Percentiles rank a stretch among this genome's conserved stretches.
phyloP scores from a whole-genome alignment of 2,329 filamentous ascomycete genomes.

The Pestalotiopsis sp. region DNA sequence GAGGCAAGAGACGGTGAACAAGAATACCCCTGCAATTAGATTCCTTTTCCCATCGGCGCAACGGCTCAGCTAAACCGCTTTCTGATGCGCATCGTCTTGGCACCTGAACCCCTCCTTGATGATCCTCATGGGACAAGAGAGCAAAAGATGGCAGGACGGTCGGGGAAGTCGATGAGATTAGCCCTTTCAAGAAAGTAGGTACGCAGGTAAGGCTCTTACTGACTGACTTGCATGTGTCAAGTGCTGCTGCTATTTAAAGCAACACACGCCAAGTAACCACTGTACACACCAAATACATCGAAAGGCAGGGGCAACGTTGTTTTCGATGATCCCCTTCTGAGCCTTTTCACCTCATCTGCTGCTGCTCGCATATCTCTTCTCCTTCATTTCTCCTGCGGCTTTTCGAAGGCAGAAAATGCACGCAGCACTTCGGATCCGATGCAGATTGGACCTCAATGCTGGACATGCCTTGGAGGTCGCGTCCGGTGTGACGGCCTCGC shows the following conservation, averaged over 20 bases:
- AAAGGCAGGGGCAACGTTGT: no score
- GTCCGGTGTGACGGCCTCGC: constrained; percentile 15
- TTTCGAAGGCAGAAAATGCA: constrained; percentile 8
- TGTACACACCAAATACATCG: no score
- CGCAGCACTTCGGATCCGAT: constrained; percentile 12
- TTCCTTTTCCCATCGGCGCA: background rate
- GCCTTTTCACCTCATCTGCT: background rate
- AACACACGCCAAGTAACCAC: no score
- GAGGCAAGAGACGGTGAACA: background rate
- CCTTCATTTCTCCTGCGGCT: background rate
- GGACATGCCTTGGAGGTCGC: constrained; percentile 14
- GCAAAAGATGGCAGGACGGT: background rate
- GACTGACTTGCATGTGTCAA: no score
- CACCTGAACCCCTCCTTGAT: background rate
- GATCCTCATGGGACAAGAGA: background rate
- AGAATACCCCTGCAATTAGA: background rate
- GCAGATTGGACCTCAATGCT: constrained; percentile 15
- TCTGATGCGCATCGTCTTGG: background rate
- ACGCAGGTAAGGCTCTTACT: no score
- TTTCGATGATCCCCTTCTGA: background rate
- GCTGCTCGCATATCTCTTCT: background rate
- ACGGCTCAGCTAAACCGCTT: constrained; percentile 2
- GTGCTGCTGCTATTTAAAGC: no score
- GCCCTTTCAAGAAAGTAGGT: no score
- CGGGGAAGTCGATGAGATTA: no score